phyloP scores from a whole-genome alignment of 331 rosid species.

The Malus hybrid region DNA sequence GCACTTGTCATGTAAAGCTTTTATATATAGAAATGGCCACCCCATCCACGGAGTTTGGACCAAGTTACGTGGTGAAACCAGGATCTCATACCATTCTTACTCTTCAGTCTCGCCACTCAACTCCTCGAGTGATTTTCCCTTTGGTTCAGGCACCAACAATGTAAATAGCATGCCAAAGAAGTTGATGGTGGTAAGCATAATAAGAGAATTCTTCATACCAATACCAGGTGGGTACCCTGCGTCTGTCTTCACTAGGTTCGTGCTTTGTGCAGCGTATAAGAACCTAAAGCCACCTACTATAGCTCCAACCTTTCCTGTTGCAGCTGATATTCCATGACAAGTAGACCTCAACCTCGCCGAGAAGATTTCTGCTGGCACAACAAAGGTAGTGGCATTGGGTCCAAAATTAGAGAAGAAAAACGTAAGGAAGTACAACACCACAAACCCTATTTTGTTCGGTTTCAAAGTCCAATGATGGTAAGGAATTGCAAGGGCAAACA shows the following conservation, averaged over 20 bases:
- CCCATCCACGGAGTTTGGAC: too few relatives aligned
- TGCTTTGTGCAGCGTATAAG: slow-evolving; percentile 32
- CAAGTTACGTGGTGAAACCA: too few relatives aligned
- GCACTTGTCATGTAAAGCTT: too few relatives aligned
- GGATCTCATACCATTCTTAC: not conserved
- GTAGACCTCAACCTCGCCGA: slow-evolving; percentile 23
- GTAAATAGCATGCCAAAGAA: slow-evolving; percentile 33
- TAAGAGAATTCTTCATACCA: slow-evolving; percentile 38
- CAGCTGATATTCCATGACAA: slow-evolving; percentile 40
- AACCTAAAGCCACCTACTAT: slow-evolving; percentile 39
- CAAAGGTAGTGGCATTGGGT: slow-evolving; percentile 38
- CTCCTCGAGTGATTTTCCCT: slow-evolving; percentile 43
- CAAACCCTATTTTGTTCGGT: slow-evolving; percentile 27
- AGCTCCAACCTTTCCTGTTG: slow-evolving; percentile 34
- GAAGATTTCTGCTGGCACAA: slow-evolving; percentile 16
- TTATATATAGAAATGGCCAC: too few relatives aligned
- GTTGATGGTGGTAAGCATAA: slow-evolving; percentile 27
- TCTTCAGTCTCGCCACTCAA: slow-evolving; percentile 33
- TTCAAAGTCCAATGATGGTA: slow-evolving; percentile 33
- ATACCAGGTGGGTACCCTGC: slow-evolving; percentile 39
- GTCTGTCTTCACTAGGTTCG: slow-evolving; percentile 4
- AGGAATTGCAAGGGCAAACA: slow-evolving; percentile 47
- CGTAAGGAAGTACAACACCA: slow-evolving; percentile 28
- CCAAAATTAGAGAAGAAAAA: slow-evolving; percentile 50
- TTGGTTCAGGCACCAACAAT: slow-evolving; percentile 36